phyloP scores from a whole-genome alignment of 2,329 filamentous ascomycete species.

The Aureobasidium musti region DNA sequence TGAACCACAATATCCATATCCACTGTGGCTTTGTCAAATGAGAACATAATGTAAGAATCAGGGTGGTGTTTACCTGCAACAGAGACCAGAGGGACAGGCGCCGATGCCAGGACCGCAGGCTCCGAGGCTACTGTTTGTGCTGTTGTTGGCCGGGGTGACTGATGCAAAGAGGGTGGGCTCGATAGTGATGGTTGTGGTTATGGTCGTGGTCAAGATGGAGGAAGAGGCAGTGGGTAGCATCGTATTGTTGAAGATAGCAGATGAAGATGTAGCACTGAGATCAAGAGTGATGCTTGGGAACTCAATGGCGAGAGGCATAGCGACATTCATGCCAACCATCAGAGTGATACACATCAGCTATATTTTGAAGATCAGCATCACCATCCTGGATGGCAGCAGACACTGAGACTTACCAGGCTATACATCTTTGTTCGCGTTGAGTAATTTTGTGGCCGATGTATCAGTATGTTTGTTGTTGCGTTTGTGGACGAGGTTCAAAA shows the following conservation, averaged over 20 bases:
- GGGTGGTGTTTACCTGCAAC: background rate
- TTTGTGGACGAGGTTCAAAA: background rate
- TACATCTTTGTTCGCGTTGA: background rate
- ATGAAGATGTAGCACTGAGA: background rate
- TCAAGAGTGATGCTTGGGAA: background rate
- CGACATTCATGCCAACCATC: background rate
- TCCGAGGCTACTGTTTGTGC: background rate
- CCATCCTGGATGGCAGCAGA: too few relatives aligned
- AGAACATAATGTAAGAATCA: background rate
- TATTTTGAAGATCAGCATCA: background rate
- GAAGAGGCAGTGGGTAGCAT: background rate
- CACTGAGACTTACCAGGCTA: background rate
- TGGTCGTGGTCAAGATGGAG: background rate
- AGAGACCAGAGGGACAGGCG: background rate
- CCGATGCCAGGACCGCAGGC: background rate
- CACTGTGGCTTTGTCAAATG: background rate
- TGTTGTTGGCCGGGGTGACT: background rate
- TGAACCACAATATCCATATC: background rate
- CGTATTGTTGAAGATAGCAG: background rate
- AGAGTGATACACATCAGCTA: background rate
- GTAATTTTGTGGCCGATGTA: background rate
- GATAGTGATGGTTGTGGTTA: background rate
- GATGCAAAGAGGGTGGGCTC: background rate
- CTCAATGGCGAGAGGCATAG: constrained; percentile 2
- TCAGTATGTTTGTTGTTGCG: background rate